These are phyloP conservation scores for Penicillium sp. DNA, from an alignment of 2,329 filamentous ascomycete species.

Conservation along the genomic window DNA sequence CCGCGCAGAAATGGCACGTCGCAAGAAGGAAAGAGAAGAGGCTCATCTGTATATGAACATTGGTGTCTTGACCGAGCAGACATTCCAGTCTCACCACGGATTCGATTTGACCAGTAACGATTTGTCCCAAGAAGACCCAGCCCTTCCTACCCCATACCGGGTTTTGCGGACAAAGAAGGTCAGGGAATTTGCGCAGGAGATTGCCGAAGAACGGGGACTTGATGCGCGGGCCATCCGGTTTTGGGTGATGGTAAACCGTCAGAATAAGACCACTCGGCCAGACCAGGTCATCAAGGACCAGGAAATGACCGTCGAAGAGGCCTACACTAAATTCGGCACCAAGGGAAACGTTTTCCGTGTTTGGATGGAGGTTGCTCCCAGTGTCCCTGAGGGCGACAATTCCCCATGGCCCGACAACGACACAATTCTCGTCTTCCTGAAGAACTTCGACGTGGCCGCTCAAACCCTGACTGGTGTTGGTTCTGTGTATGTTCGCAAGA, in stretches of 20 bases:
- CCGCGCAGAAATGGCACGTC: constrained; percentile 68
- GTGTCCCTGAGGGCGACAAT: constrained; percentile 60
- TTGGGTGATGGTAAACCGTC: constrained; percentile 97
- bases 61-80: constrained; percentile 75
- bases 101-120: constrained; percentile 79
- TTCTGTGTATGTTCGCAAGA: constrained; percentile 82
- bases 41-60: constrained; percentile 88
- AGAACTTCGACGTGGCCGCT: constrained; percentile 77
- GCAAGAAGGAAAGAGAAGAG: constrained; percentile 85
- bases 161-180: constrained; percentile 73
- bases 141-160: constrained; percentile 70
- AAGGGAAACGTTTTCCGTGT: constrained; percentile 69
- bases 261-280: constrained; percentile 93
- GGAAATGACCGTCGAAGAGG: constrained; percentile 75
- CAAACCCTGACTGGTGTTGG: constrained; percentile 75
- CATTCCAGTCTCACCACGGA: constrained; percentile 76
- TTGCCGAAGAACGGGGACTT: constrained; percentile 68
- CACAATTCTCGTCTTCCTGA: constrained; percentile 82
- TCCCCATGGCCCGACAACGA: constrained; percentile 64
- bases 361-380: constrained; percentile 78
- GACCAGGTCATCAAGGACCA: constrained; percentile 81
- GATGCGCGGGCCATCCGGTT: constrained; percentile 72
- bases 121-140: constrained; percentile 58
- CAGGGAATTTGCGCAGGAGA: constrained; percentile 66
- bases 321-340: constrained; percentile 65